Evolutionary conservation across 495 filamentous ascomycete genomes (phyloP), one percentile per base, ranked within the genome.

Genomic region (Hypoxylon fragiforme): DNA sequence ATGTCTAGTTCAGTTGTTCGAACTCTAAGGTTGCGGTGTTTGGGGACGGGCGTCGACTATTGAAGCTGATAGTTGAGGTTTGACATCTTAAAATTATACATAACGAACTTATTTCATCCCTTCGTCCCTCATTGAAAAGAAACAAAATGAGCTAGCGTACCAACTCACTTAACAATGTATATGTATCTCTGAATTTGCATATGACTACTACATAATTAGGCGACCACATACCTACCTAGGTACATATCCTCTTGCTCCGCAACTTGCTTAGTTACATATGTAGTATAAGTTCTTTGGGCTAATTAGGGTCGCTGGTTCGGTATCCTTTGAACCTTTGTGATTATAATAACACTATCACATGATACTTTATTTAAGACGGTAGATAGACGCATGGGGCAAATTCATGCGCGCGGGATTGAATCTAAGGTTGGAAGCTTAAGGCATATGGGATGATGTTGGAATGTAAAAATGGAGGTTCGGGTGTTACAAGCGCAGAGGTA

Each of bases 331-430:
- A n/a, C n/a, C 13, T 28, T 28, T 6, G n/a, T 4, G 49, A 22
- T 36, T 24, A 16, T 12, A 14, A 35, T 28, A 9, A 4, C 4
- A 24, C 21, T 37, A 39, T 53, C 56, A 54, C 55, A 52, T 59
- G 55, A 52, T 53, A n/a, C n/a, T 53, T 38, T 2, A 28, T 20
- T 16, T 12, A 34, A 8, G 43, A 24, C 8, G 12, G 6, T 9
- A 34, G 18, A 18, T 21, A 26, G 44, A n/a, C n/a, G n/a, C n/a
- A n/a, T n/a, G n/a, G n/a, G n/a, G 44, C 28, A 19, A 20, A 55
- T 60, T 50, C 12, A 55, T 54, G 35, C 41, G 20, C 46, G 43
- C n/a, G n/a, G n/a, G n/a, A n/a, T n/a, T n/a, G n/a, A n/a, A n/a
- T n/a, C n/a, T n/a, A n/a, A n/a, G n/a, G 24, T 9, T 28, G 24